Percentiles rank a stretch among this genome's conserved stretches.
These are phyloP conservation scores for Stachybotrys echinatus DNA, from an alignment of 2,329 filamentous ascomycete genomes.

Conservation along the genomic window DNA sequence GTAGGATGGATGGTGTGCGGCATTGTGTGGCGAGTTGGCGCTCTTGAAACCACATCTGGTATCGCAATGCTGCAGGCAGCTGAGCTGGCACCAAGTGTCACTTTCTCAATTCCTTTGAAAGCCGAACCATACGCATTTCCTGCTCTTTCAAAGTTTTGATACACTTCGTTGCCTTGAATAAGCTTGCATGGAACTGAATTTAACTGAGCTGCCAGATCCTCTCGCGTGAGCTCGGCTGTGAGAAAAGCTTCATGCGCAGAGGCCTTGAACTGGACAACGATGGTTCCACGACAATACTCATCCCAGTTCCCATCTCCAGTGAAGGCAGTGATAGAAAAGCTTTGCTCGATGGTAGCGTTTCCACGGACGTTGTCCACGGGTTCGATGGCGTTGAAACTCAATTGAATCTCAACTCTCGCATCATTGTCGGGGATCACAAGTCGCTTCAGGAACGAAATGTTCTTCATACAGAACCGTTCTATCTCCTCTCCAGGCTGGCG, in stretches of 20 bases:
- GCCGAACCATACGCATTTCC: not conserved
- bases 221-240: not conserved
- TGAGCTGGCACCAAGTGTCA: not conserved
- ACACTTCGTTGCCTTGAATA: not conserved
- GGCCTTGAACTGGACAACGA: slow-evolving; percentile 9
- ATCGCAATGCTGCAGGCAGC: slow-evolving; percentile 3
- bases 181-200: not conserved
- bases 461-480: slow-evolving; percentile 1
- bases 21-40: slow-evolving; percentile 22
- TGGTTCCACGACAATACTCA: slow-evolving; percentile 12
- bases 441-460: slow-evolving; percentile 5
- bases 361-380: not conserved
- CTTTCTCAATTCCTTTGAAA: not conserved
- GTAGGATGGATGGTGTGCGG: slow-evolving; percentile 25
- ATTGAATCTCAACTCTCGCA: slow-evolving; percentile 4
- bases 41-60: slow-evolving; percentile 12
- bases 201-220: not conserved
- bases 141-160: not conserved
- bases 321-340: slow-evolving; percentile 9
- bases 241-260: slow-evolving; percentile 4
- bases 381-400: slow-evolving; percentile 3
- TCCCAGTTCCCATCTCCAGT: slow-evolving; percentile 7
- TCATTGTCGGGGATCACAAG: slow-evolving; percentile 7
- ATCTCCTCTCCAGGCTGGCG: slow-evolving; percentile 16
- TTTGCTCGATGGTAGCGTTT: not conserved